Conservation (phyloP, 768 basidiomycete species). For the Mycena chlorophos region DNA sequence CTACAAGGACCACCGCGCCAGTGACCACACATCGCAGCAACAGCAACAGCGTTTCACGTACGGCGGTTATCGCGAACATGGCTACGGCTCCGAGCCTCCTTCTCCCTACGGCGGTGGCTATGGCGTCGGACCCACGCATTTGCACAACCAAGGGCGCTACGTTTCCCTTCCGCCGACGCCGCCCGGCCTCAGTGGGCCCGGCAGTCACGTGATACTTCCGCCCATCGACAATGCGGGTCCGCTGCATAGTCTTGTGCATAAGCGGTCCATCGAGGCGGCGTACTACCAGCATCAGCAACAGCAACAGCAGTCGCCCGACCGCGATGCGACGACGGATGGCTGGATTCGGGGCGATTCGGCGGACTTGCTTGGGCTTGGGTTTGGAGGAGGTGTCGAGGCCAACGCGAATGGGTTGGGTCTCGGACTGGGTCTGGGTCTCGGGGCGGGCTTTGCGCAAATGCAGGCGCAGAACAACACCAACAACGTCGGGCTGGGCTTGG, state of each 20-base stretch:
- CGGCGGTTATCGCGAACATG: background rate
- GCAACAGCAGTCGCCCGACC: background rate
- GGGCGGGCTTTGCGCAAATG: background rate
- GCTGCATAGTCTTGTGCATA: background rate
- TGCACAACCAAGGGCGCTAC: background rate
- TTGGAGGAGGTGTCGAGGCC: background rate
- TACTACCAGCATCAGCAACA: background rate
- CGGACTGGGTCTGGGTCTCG: slow-evolving; percentile 8
- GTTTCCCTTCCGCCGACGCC: slow-evolving; percentile 24
- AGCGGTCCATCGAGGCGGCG: background rate
- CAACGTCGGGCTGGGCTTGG: background rate
- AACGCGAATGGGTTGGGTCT: background rate
- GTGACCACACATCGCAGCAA: too few relatives aligned
- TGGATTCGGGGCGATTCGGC: background rate
- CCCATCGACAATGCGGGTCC: background rate
- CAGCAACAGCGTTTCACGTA: slow-evolving; percentile 2
- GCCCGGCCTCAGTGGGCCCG: too few relatives aligned
- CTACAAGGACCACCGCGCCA: background rate
- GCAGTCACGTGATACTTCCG: too few relatives aligned
- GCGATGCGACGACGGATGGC: background rate
- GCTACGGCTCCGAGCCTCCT: background rate
- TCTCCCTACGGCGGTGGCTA: background rate
- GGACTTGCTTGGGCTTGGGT: background rate
- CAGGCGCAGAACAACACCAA: background rate
- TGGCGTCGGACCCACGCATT: background rate